A percentile compares a stretch with the other conserved stretches of the same genome.
phyloP scores from a whole-genome alignment of 192 early-diverging fungal genomes.

The Jimgerdemannia flammicorona region DNA sequence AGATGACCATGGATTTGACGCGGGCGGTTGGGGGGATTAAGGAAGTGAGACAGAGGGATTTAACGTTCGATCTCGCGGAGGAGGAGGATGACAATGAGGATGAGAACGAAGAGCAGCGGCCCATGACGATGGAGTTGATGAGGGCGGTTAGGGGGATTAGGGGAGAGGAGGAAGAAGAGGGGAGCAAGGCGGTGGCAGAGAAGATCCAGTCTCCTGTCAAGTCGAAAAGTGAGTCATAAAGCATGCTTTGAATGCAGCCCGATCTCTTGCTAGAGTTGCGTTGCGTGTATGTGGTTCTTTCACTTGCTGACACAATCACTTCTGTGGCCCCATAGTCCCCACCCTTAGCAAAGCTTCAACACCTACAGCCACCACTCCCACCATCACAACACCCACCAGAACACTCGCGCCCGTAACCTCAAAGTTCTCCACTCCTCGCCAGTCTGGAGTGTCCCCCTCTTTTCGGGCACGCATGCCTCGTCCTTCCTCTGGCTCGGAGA shows the following conservation, averaged over 20 bases:
- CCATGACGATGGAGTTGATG: constrained; percentile 26
- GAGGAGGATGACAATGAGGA: constrained; percentile 26
- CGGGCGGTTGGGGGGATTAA: constrained; percentile 1
- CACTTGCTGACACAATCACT: background rate
- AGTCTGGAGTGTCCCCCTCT: too few species aligned
- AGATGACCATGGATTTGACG: constrained; percentile 15
- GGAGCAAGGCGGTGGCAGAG: background rate
- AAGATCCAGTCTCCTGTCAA: background rate
- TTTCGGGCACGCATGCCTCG: background rate
- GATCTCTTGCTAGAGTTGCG: too few species aligned
- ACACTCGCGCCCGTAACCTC: background rate
- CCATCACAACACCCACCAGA: background rate
- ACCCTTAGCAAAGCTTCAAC: background rate
- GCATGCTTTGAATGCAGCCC: too few species aligned
- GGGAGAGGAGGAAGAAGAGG: background rate
- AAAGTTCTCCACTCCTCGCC: background rate
- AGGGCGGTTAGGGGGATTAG: constrained; percentile 30
- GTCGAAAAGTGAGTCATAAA: background rate
- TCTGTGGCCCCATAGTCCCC: background rate
- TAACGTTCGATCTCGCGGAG: constrained; percentile 13
- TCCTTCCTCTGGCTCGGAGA: background rate
- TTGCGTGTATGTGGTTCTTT: too few species aligned
- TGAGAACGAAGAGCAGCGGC: constrained; percentile 24
- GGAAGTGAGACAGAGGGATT: background rate
- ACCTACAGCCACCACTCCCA: background rate